Evolutionary conservation across 2,329 filamentous ascomycete species (phyloP), one percentile per base, ranked within the genome.

Genomic region (Venturia nashicola): DNA sequence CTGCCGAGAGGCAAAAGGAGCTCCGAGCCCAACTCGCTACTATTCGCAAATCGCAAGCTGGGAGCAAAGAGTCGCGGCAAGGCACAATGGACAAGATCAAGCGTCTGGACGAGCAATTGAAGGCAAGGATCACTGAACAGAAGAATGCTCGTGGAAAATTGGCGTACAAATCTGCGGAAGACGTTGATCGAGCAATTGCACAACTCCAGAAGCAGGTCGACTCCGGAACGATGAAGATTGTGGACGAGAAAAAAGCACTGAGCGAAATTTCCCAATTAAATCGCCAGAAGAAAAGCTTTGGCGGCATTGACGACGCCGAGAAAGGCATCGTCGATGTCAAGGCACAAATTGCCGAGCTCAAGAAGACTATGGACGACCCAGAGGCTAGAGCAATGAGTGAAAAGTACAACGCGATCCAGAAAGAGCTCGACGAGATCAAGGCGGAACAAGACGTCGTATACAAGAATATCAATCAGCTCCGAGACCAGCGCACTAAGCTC

Each of bases 161-260:
- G 66, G 80, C 85, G 62, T 97, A 88, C 85, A 96, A 94, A 84
- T 91, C 81, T 70, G 84, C 85, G 63, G 92, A 96, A 65, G 94
- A 97, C 67, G 80, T 99, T 68, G 91, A 97, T 75, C 82, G 82
- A 67, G 86, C 94, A 76, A 94, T 97, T 70, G 83, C 84, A 66
- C 81, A 82, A 62, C 85, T 97, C 63, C 90, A 96, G 69, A 87
- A 87, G 76, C 84, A 93, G 74, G 91, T 97, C 70, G 90, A 96
- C 75, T 84, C 86, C 43, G 93, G 93, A 68, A 88, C 84, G 74
- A 92, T 99, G 88, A 96, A 92, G 79, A 81, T 99, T 61, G 94
- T 97, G 12, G 94, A 99, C 71, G 94, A 97, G 84, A 95, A 91
- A 82, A 97, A 97, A 83, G 87, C 90, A 9, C 82, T 97, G 23